Base-by-base conservation (phyloP, 768 basidiomycete species). In the Kwoniella shandongensis region DNA sequence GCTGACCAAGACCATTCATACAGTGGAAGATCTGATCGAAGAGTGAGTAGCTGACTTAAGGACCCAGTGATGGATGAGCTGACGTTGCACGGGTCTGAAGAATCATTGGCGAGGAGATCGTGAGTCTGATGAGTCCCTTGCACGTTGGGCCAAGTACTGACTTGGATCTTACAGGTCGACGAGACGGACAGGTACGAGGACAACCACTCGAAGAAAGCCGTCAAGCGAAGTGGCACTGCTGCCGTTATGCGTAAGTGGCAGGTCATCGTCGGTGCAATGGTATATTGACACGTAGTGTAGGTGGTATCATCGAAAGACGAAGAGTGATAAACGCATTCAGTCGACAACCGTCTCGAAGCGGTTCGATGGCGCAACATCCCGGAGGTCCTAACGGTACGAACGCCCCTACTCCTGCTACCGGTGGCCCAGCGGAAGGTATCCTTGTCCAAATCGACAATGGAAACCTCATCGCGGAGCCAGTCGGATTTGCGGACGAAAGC, bases 21-120 rank as follows among this genome's bases (percentile, higher is more conserved):
- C 55, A 70, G 70, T 76, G 64, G 77, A 78, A 57, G 77, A 79
- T 54, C 60, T 79, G 57, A 74, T 72, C 61, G 77, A 89, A 82
- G 92, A 94, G 81, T 70, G 48, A 61, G 70, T 54, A 45, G 51
- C 60, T 64, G 48, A 65, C 40, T n/a, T n/a, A n/a, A n/a, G n/a
- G n/a, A n/a, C n/a, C n/a, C n/a, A n/a, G n/a, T n/a, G n/a, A n/a
- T n/a, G n/a, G n/a, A n/a, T n/a, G n/a, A 45, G 51, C 60, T 64
- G 48, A 65, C 40, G 15, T 18, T 3, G 25, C 23, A 26, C 11
- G n/a, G 12, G 36, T 18, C 20, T 20, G 2, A 20, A 70, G 70
- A 46, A 96, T 98, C 61, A 89, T 97, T 18, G 86, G 88, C 0
- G 91, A 96, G 77, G 93, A 96, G 74, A 94, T 96, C 51, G 88